Percentiles rank a stretch among this genome's conserved stretches.
These are phyloP conservation scores for Ophiocordyceps sinensis DNA, from an alignment of 2,329 filamentous ascomycete genomes.

Conservation along the genomic window DNA sequence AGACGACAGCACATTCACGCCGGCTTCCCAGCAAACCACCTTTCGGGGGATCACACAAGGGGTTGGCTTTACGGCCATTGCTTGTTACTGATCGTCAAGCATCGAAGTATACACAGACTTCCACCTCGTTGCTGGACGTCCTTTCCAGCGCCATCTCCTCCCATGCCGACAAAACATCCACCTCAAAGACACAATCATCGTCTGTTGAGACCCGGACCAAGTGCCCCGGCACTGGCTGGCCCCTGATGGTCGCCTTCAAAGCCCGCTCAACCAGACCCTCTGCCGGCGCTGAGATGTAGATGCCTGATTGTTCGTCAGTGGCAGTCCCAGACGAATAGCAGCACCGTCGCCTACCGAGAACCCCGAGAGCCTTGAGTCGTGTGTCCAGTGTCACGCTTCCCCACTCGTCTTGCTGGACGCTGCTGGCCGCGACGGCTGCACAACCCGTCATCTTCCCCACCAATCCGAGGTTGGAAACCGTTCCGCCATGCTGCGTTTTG, in stretches of 20 bases:
- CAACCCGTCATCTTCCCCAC: slow-evolving; percentile 82
- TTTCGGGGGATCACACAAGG: too few relatives aligned
- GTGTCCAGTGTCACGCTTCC: slow-evolving; percentile 51
- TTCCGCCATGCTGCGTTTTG: slow-evolving; percentile 20
- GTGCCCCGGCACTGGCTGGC: slow-evolving; percentile 50
- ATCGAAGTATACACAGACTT: slow-evolving; percentile 46
- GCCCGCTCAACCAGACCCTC: slow-evolving; percentile 44
- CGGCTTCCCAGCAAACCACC: too few relatives aligned
- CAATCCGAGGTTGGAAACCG: slow-evolving; percentile 60
- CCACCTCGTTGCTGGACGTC: slow-evolving; percentile 70
- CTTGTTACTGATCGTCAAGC: slow-evolving; percentile 16
- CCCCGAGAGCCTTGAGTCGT: slow-evolving; percentile 66
- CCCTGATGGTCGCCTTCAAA: slow-evolving; percentile 63
- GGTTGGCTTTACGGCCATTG: too few relatives aligned
- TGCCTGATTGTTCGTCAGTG: slow-evolving; percentile 23
- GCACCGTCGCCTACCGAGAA: slow-evolving; percentile 38
- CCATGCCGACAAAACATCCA: slow-evolving; percentile 71
- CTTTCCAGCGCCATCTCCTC: slow-evolving; percentile 52
- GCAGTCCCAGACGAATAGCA: background rate
- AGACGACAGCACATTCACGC: too few relatives aligned
- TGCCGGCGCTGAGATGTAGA: slow-evolving; percentile 63
- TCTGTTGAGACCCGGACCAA: slow-evolving; percentile 44
- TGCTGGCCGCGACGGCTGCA: slow-evolving; percentile 56
- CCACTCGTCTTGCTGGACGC: slow-evolving; percentile 37
- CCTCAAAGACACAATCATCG: slow-evolving; percentile 50